phyloP scores from a whole-genome alignment of 139 green algal genomes.

The Parachlorella kessleri region DNA sequence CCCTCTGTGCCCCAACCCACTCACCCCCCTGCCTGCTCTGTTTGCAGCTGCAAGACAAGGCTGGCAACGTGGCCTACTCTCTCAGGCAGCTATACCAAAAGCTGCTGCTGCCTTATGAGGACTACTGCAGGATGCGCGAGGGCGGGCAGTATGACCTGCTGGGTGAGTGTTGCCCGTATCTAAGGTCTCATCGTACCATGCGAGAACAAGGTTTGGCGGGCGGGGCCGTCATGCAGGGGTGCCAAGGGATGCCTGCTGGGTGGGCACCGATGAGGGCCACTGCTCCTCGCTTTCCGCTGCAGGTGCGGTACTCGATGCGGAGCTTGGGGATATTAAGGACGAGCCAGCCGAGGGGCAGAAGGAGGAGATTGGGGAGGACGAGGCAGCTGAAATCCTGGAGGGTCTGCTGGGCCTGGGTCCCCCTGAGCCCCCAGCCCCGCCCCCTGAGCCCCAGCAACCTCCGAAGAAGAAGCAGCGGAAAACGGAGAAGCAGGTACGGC shows the following conservation, averaged over 20 bases:
- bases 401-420: slow-evolving; percentile 42
- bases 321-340: not conserved
- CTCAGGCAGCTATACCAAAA: slow-evolving; percentile 80
- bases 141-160: slow-evolving; percentile 26
- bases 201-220: not conserved
- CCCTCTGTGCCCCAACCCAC: no score
- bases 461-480: slow-evolving; percentile 28
- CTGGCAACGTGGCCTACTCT: slow-evolving; percentile 60
- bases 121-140: slow-evolving; percentile 37
- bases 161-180: slow-evolving; percentile 38
- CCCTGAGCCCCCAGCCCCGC: not conserved
- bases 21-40: not conserved
- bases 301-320: slow-evolving; percentile 30
- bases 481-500: not conserved
- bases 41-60: slow-evolving; percentile 55
- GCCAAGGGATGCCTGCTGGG: not conserved
- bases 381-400: slow-evolving; percentile 59
- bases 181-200: no score
- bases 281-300: not conserved
- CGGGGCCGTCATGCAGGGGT: not conserved
- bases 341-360: not conserved
- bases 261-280: not conserved
- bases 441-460: not conserved
- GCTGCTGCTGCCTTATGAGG: slow-evolving; percentile 76
- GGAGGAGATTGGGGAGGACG: slow-evolving; percentile 36